Base-by-base conservation (phyloP, 169 alveolate genomes). In the Besnoitia besnoiti region DNA sequence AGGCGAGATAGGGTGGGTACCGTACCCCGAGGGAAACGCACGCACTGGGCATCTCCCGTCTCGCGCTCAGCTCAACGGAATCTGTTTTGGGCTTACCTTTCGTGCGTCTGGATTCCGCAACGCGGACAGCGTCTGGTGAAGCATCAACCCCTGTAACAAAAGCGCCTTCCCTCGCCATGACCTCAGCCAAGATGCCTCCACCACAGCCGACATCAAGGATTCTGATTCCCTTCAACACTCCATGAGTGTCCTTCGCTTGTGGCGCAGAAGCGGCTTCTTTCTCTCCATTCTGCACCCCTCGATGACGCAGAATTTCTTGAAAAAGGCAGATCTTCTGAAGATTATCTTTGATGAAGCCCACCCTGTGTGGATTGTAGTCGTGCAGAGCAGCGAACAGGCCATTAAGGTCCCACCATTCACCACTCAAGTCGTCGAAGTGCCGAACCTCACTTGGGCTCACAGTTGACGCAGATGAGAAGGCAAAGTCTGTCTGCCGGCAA, bases 171-270 rank as follows among this genome's bases (percentile, higher is more conserved):
- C 96, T 75, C 44, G 95, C 97, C 42, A 96, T 59, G 19, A 95
- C 91, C 85, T 96, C 98, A 51, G 96, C 84, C 33, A 96, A 80
- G 14, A 96, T 44, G 27, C 98, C 98, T 14, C 97, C 98, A 24
- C 98, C 98, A 85, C 96, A 94, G 35, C 98, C 98, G 16, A 95
- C 92, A 88, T 96, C 98, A n/a, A 96, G 75, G 0, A 94, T 93
- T 42, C 87, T 77, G 46, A 59, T 55, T 12, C 89, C 92, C 35
- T 21, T 30, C 55, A 82, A 73, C 24, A 85, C 85, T 42, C 76
- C 55, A 14, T 1, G 49, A 77, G 82, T 77, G 46, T 91, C 61
- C 49, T 50, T 39, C 37, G 67, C 89, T 37, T 79, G 51, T 51
- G 73, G 33, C 46, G 80, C 39, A 46, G 42, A 37, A 19, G 67